A percentile compares a stretch with the other conserved stretches of the same genome.
phyloP scores from a whole-genome alignment of 768 basidiomycete species.

The Mrakia blollopis region DNA sequence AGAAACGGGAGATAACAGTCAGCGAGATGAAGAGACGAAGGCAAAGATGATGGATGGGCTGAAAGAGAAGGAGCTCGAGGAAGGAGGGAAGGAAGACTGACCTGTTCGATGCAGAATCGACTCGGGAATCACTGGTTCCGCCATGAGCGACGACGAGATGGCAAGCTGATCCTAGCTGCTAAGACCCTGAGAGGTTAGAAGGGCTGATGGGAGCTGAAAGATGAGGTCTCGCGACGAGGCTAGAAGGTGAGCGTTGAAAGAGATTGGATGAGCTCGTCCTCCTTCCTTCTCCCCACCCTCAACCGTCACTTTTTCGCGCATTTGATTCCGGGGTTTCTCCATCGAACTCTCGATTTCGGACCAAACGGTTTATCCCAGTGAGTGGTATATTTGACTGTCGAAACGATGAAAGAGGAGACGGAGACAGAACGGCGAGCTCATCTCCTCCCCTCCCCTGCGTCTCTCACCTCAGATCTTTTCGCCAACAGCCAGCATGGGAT shows the following conservation, averaged over 20 bases:
- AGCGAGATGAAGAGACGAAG: no score
- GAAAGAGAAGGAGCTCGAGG: neutral
- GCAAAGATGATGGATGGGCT: neutral
- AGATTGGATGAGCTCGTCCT: no score
- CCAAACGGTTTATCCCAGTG: no score
- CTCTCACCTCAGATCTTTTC: neutral
- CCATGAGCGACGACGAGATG: neutral
- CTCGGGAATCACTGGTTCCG: neutral
- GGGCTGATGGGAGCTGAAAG: neutral
- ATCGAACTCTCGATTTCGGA: no score
- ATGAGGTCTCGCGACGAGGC: neutral
- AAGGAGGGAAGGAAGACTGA: neutral
- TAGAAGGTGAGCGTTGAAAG: no score
- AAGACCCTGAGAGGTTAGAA: neutral
- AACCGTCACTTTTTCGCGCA: no score
- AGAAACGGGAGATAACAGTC: constrained; percentile 40
- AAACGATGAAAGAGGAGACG: no score
- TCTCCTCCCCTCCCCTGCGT: neutral
- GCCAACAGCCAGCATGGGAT: neutral
- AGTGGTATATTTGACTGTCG: no score
- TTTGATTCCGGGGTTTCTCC: no score
- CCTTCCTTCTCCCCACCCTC: no score
- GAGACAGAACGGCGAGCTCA: neutral
- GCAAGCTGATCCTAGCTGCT: neutral
- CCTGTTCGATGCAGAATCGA: constrained; percentile 15